Conservation (phyloP, 2,329 filamentous ascomycete species). For the Fusarium lyarnte region DNA sequence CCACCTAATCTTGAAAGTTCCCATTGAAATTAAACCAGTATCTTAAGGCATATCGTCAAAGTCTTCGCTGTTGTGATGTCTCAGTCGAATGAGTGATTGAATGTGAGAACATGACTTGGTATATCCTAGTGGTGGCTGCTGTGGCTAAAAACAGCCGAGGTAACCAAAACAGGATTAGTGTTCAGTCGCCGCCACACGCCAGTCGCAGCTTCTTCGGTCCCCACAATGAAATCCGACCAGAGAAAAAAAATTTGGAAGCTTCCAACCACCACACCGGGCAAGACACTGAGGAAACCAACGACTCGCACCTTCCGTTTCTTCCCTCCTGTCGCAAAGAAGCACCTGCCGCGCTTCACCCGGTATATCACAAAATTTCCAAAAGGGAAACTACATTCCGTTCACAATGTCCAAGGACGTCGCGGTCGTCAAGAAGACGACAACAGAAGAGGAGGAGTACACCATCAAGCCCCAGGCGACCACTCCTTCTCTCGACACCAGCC, state of each 20-base stretch:
- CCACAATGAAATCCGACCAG: conserved; percentile 45
- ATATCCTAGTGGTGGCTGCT: background rate
- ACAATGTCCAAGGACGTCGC: conserved; percentile 60
- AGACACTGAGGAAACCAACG: conserved; percentile 46
- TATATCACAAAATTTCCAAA: conserved; percentile 37
- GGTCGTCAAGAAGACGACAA: conserved; percentile 46
- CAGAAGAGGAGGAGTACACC: conserved; percentile 75
- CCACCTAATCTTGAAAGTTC: background rate
- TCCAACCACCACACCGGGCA: conserved; percentile 45
- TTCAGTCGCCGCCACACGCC: conserved; percentile 36
- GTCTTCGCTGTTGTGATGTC: background rate
- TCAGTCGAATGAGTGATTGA: background rate
- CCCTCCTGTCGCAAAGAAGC: conserved; percentile 41
- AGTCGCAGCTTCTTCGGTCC: conserved; percentile 39
- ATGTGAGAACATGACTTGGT: background rate
- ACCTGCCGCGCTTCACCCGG: conserved; percentile 42
- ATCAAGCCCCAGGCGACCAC: conserved; percentile 92
- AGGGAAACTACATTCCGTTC: conserved; percentile 26
- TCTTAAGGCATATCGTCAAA: background rate
- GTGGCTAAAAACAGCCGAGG: background rate
- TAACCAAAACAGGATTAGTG: conserved; percentile 18
- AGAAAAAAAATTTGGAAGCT: conserved; percentile 50
- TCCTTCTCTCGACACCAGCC: conserved; percentile 83
- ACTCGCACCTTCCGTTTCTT: conserved; percentile 41
- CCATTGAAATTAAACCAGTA: background rate